Evolutionary conservation across 768 basidiomycete species (phyloP).

Genomic region (Xerocomellus intermedius): DNA sequence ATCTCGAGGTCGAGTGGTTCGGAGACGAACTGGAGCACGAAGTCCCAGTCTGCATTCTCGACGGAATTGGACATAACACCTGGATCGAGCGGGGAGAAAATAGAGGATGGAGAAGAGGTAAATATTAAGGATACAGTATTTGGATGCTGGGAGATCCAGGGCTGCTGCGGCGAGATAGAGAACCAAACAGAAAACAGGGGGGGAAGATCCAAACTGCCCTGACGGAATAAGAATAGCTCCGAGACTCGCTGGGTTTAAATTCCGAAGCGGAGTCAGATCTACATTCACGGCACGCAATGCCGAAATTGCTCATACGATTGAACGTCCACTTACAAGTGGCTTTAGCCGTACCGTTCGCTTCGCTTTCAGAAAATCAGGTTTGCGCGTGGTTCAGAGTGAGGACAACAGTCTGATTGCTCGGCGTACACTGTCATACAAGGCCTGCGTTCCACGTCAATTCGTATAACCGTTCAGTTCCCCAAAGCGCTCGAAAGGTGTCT

Average conservation of each 20-base stretch:
- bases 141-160: neutral
- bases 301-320: neutral
- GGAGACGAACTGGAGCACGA: constrained; percentile 59
- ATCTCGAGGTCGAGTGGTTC: constrained; percentile 40
- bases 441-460: neutral
- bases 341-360: too few species aligned
- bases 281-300: constrained; percentile 12
- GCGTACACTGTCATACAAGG: neutral
- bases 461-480: neutral
- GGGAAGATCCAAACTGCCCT: neutral
- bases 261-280: constrained; percentile 16
- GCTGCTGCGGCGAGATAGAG: neutral
- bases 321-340: neutral
- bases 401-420: neutral
- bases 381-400: neutral
- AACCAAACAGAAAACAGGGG: constrained; percentile 20
- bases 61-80: constrained; percentile 28
- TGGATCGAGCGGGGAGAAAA: neutral
- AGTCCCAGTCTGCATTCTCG: constrained; percentile 57
- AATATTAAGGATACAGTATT: neutral
- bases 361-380: neutral
- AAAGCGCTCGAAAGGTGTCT: constrained; percentile 5
- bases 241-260: constrained; percentile 14
- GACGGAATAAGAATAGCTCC: constrained; percentile 6
- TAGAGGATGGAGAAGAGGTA: neutral